These are phyloP conservation scores for Pseudotsuga menziesii DNA, from an alignment of 75 land plant species.

Conservation along the genomic window DNA sequence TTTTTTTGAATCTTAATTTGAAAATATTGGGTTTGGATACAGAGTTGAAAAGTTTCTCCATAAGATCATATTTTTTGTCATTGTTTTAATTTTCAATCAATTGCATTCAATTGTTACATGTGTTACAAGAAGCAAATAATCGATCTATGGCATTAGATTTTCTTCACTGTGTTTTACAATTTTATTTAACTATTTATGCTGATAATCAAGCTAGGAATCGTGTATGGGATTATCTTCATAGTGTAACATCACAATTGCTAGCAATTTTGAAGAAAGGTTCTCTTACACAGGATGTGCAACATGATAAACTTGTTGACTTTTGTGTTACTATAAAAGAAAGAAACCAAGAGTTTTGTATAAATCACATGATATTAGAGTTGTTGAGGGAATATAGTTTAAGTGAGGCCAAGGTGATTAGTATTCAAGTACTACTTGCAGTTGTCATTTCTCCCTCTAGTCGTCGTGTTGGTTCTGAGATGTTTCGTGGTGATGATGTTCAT, in stretches of 20 bases:
- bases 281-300: constrained; percentile 94
- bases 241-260: constrained; percentile 90
- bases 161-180: constrained; percentile 93
- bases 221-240: constrained; percentile 95
- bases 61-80: background rate
- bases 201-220: constrained; percentile 54
- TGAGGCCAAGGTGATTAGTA: constrained; percentile 98
- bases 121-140: constrained; percentile 82
- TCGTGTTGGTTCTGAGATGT: constrained; percentile 67
- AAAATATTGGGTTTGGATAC: background rate
- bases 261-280: constrained; percentile 83
- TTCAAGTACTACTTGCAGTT: constrained; percentile 85
- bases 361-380: constrained; percentile 92
- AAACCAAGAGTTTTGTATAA: constrained; percentile 97
- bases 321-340: constrained; percentile 96
- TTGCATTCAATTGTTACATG: constrained; percentile 8
- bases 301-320: constrained; percentile 97
- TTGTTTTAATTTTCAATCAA: background rate
- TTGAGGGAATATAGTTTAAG: constrained; percentile 71
- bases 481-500: constrained; percentile 42
- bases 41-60: background rate
- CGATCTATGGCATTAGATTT: constrained; percentile 98
- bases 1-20: background rate
- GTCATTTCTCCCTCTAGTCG: constrained; percentile 77
- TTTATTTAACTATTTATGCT: constrained; percentile 88